phyloP scores from a whole-genome alignment of 164 flowering plant genomes.

The Annona cherimola region DNA sequence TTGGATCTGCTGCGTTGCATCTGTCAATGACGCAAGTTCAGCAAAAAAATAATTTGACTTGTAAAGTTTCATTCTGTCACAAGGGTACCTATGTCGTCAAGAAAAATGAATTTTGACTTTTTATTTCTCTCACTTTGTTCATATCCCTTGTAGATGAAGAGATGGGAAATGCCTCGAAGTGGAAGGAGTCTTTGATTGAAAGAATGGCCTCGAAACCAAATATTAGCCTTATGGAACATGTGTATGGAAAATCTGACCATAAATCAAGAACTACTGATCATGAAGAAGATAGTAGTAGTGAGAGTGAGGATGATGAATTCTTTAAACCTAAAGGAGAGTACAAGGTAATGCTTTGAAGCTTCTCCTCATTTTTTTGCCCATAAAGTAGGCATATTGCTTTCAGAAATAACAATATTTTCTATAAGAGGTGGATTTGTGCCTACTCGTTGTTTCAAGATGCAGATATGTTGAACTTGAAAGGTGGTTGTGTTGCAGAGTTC shows the following conservation, averaged over 20 bases:
- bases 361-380: neutral
- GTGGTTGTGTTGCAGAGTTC: constrained; percentile 32
- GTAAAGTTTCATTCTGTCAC: too few species aligned
- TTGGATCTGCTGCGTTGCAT: too few species aligned
- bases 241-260: constrained; percentile 54
- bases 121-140: neutral
- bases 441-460: neutral
- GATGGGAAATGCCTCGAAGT: constrained; percentile 65
- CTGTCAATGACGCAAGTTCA: too few species aligned
- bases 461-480: constrained; percentile 2
- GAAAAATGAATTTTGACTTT: neutral
- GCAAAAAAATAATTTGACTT: too few species aligned
- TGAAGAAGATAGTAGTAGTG: constrained; percentile 36
- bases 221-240: constrained; percentile 77
- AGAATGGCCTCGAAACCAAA: constrained; percentile 36
- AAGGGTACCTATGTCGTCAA: neutral
- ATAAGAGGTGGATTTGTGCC: neutral
- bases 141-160: constrained; percentile 34
- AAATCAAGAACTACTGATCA: constrained; percentile 16
- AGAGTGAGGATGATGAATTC: constrained; percentile 65
- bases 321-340: constrained; percentile 72
- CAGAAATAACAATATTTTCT: neutral
- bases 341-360: constrained; percentile 39
- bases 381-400: neutral
- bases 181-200: constrained; percentile 67